phyloP scores from a whole-genome alignment of 2,329 filamentous ascomycete species.

The Diaporthe sp. region DNA sequence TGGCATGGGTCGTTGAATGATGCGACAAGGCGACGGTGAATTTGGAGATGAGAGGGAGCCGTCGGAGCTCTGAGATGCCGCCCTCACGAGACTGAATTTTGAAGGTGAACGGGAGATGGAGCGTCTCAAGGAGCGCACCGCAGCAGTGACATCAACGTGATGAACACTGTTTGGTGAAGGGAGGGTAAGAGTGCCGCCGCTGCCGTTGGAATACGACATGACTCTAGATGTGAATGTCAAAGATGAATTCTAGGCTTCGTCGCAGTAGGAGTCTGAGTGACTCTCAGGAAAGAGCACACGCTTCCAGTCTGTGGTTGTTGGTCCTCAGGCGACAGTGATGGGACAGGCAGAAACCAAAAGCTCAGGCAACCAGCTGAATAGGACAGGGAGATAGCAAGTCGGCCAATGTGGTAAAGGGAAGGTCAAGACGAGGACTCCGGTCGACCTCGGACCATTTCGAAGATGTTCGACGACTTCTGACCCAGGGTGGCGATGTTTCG shows the following conservation, averaged over 20 bases:
- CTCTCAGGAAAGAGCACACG: neutral
- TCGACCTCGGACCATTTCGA: slow-evolving; percentile 39
- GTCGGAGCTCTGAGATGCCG: slow-evolving; percentile 62
- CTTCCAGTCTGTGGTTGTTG: slow-evolving; percentile 8
- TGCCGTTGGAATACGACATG: slow-evolving; percentile 72
- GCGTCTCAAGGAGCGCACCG: slow-evolving; percentile 85
- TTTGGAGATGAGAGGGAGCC: slow-evolving; percentile 68
- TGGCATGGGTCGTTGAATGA: slow-evolving; percentile 52
- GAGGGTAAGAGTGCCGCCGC: slow-evolving; percentile 85
- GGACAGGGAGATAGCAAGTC: slow-evolving; percentile 11
- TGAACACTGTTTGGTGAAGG: slow-evolving; percentile 88
- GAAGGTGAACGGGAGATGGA: slow-evolving; percentile 96
- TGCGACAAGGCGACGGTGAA: slow-evolving; percentile 67
- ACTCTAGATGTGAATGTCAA: slow-evolving; percentile 41
- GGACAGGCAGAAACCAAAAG: slow-evolving; percentile 21
- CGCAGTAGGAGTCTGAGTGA: neutral
- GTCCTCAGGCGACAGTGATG: slow-evolving; percentile 2
- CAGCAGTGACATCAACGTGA: slow-evolving; percentile 81
- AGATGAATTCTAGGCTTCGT: slow-evolving; percentile 14
- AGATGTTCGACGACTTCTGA: slow-evolving; percentile 19
- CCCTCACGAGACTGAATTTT: slow-evolving; percentile 78
- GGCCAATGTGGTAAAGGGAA: neutral
- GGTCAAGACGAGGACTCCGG: slow-evolving; percentile 11
- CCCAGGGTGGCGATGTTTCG: slow-evolving; percentile 23
- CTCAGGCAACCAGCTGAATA: slow-evolving; percentile 19